Percentiles rank a stretch among this genome's conserved stretches.
These are phyloP conservation scores for Wickerhamiella australiensis DNA, from an alignment of 805 yeast genomes.

Conservation along the genomic window DNA sequence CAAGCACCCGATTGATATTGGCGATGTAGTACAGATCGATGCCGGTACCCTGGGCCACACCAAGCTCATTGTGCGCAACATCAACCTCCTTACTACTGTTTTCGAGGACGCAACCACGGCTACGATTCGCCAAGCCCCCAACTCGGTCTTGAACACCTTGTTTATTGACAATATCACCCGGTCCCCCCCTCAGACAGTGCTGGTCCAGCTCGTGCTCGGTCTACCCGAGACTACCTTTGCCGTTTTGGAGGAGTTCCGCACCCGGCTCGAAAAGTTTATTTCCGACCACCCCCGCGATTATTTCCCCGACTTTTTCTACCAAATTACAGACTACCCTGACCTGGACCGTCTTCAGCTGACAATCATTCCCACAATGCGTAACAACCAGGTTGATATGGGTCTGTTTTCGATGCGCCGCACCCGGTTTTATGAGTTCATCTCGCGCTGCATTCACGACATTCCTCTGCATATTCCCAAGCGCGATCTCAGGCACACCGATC, in stretches of 20 bases:
- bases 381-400: constrained; percentile 27
- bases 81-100: constrained; percentile 30
- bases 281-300: constrained; percentile 29
- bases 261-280: constrained; percentile 24
- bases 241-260: constrained; percentile 27
- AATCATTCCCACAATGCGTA: constrained; percentile 24
- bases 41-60: constrained; percentile 18
- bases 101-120: constrained; percentile 24
- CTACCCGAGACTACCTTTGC: constrained; percentile 30
- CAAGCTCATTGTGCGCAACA: constrained; percentile 26
- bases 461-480: constrained; percentile 29
- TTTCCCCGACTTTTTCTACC: constrained; percentile 26
- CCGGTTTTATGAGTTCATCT: constrained; percentile 24
- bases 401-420: constrained; percentile 26
- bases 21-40: constrained; percentile 29
- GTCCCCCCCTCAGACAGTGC: constrained; percentile 26
- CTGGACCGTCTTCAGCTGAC: constrained; percentile 26
- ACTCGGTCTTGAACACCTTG: constrained; percentile 28
- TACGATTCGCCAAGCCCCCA: constrained; percentile 30
- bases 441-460: constrained; percentile 26
- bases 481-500: constrained; percentile 24
- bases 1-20: constrained; percentile 34
- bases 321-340: constrained; percentile 27
- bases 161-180: constrained; percentile 32
- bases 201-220: constrained; percentile 24